These are phyloP conservation scores for Aspergillus ostianus DNA, from an alignment of 495 filamentous ascomycete genomes.

Conservation along the genomic window DNA sequence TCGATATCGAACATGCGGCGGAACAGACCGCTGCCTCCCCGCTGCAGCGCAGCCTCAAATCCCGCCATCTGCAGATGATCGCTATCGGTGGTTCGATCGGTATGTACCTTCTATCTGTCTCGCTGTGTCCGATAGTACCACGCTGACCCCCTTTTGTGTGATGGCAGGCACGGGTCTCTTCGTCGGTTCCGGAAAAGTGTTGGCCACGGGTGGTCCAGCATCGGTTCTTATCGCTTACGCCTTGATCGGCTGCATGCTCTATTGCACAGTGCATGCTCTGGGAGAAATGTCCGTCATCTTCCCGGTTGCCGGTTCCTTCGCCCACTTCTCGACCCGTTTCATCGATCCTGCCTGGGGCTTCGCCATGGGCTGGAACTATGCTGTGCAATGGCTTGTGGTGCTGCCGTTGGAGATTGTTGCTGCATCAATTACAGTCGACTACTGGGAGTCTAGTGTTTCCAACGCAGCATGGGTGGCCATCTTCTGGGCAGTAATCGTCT, in stretches of 20 bases:
- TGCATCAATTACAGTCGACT: constrained; percentile 83
- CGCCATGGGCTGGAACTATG: constrained; percentile 99
- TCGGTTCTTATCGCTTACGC: constrained; percentile 78
- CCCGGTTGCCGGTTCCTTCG: constrained; percentile 90
- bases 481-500: constrained; percentile 70
- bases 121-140: background rate
- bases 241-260: constrained; percentile 86
- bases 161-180: constrained; percentile 80
- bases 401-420: constrained; percentile 90
- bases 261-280: constrained; percentile 85
- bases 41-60: constrained; percentile 73
- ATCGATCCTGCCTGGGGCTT: constrained; percentile 96
- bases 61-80: constrained; percentile 93
- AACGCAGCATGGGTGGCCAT: constrained; percentile 83
- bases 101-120: constrained; percentile 30
- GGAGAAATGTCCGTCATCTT: constrained; percentile 91
- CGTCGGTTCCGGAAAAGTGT: constrained; percentile 78
- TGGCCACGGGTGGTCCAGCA: constrained; percentile 79
- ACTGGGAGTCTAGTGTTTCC: constrained; percentile 68
- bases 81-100: constrained; percentile 95
- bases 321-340: constrained; percentile 88
- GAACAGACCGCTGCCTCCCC: constrained; percentile 72
- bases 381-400: constrained; percentile 87
- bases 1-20: constrained; percentile 73
- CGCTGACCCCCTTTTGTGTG: constrained; percentile 3